Conservation (phyloP, 2,329 filamentous ascomycete species). For the Eurotiales sp. region DNA sequence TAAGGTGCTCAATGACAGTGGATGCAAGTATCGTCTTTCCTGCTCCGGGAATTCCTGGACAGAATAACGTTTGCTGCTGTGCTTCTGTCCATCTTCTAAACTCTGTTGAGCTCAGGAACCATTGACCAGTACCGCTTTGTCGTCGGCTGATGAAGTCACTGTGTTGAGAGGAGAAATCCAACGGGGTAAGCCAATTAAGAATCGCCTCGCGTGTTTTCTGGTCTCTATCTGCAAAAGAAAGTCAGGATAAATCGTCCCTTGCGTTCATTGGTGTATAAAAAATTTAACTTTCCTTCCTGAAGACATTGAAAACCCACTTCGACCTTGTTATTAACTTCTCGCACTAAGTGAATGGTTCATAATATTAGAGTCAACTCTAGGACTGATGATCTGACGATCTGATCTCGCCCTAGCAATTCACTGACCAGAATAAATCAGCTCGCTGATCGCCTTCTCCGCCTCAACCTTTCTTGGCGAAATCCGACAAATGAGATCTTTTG, state of each 20-base stretch:
- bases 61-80: slow-evolving; percentile 38
- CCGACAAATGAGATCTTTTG: slow-evolving; percentile 17
- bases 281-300: background rate
- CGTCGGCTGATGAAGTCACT: slow-evolving; percentile 13
- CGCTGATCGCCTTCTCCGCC: background rate
- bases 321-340: background rate
- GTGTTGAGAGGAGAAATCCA: slow-evolving; percentile 15
- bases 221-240: background rate
- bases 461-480: background rate
- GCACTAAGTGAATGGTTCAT: background rate
- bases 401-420: background rate
- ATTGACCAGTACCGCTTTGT: slow-evolving; percentile 17
- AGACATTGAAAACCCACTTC: background rate
- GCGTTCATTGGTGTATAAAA: background rate
- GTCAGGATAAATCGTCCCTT: background rate
- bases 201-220: slow-evolving; percentile 4
- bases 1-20: slow-evolving; percentile 42
- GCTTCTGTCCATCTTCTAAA: slow-evolving; percentile 15
- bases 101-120: slow-evolving; percentile 15
- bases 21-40: slow-evolving; percentile 49
- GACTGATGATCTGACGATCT: no score
- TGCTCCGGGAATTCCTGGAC: slow-evolving; percentile 48
- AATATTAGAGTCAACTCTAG: background rate
- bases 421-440: background rate
- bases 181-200: slow-evolving; percentile 16